Percentiles rank a stretch among this genome's conserved stretches.
Conservation (phyloP, 495 filamentous ascomycete genomes). For the Hypoxylon perforatum region DNA sequence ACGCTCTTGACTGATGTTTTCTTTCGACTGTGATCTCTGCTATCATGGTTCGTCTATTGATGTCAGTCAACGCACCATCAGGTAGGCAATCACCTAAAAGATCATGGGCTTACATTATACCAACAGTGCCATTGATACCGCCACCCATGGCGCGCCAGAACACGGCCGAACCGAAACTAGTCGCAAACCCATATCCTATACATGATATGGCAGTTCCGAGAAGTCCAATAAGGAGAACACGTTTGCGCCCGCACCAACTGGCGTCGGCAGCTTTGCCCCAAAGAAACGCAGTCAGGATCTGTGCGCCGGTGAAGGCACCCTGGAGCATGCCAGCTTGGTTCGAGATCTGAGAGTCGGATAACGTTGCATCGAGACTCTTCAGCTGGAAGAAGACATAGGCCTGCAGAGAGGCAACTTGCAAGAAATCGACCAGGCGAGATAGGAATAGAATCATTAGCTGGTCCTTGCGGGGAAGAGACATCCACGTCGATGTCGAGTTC, state of each 20-base stretch:
- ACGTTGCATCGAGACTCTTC: constrained; percentile 68
- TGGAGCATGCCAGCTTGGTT: constrained; percentile 76
- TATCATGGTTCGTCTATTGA: constrained; percentile 69
- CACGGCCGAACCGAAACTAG: constrained; percentile 70
- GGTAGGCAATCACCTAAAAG: background rate
- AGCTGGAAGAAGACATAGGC: constrained; percentile 76
- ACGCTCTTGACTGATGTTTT: constrained; percentile 63
- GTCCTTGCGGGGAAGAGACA: constrained; percentile 54
- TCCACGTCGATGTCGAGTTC: constrained; percentile 46
- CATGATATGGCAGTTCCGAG: constrained; percentile 71
- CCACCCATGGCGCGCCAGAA: constrained; percentile 74
- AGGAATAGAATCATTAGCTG: constrained; percentile 60
- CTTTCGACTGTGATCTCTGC: constrained; percentile 76
- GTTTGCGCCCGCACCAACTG: constrained; percentile 72
- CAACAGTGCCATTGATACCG: constrained; percentile 76
- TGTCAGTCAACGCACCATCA: constrained; percentile 4
- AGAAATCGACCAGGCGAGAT: constrained; percentile 62
- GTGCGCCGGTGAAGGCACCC: constrained; percentile 76
- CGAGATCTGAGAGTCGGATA: constrained; percentile 71
- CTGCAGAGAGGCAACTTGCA: constrained; percentile 58
- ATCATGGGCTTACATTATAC: constrained; percentile 63
- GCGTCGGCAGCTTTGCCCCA: constrained; percentile 79
- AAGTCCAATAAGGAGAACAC: constrained; percentile 73
- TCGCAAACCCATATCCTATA: constrained; percentile 77
- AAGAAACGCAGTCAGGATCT: constrained; percentile 77